Conservation (phyloP, 345 rosid species). For the Limnanthes douglasii region DNA sequence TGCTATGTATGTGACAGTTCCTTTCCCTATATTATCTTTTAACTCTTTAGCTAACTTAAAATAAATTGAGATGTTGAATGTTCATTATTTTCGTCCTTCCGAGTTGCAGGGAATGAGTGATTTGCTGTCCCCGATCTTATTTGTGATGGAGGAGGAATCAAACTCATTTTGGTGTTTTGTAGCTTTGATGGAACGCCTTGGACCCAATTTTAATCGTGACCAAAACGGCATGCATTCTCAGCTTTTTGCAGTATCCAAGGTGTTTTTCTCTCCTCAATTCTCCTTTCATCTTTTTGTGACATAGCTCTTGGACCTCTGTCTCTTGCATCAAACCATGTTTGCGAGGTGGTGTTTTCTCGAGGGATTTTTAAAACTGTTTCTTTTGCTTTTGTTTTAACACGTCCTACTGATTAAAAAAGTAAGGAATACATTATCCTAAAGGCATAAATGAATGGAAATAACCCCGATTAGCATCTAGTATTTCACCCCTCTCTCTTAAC, state of each 20-base stretch:
- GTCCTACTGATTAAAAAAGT: too few relatives aligned
- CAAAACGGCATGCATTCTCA: constrained; percentile 98
- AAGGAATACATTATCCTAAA: too few relatives aligned
- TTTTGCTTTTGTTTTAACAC: neutral
- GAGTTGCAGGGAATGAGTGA: constrained; percentile 90
- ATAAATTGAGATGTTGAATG: too few relatives aligned
- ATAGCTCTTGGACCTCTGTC: neutral
- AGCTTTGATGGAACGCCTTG: constrained; percentile 91
- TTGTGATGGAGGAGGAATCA: constrained; percentile 76
- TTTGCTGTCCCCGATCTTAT: constrained; percentile 80
- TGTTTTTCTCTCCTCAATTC: constrained; percentile 8
- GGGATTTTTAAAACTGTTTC: too few relatives aligned
- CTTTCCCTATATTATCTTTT: too few relatives aligned
- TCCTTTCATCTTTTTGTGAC: neutral
- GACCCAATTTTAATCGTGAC: constrained; percentile 95
- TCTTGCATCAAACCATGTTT: neutral
- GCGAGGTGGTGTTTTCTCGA: too few relatives aligned
- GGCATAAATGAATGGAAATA: too few relatives aligned
- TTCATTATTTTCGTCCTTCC: too few relatives aligned
- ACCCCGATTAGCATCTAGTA: too few relatives aligned
- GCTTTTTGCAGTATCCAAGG: constrained; percentile 94
- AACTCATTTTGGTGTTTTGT: constrained; percentile 98
- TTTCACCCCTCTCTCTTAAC: too few relatives aligned
- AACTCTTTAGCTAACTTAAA: too few relatives aligned
- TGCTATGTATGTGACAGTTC: too few relatives aligned